Percentiles rank a stretch among this genome's conserved stretches.
These are phyloP conservation scores for Aspergillus indologenus DNA, from an alignment of 495 filamentous ascomycete genomes.

Conservation along the genomic window DNA sequence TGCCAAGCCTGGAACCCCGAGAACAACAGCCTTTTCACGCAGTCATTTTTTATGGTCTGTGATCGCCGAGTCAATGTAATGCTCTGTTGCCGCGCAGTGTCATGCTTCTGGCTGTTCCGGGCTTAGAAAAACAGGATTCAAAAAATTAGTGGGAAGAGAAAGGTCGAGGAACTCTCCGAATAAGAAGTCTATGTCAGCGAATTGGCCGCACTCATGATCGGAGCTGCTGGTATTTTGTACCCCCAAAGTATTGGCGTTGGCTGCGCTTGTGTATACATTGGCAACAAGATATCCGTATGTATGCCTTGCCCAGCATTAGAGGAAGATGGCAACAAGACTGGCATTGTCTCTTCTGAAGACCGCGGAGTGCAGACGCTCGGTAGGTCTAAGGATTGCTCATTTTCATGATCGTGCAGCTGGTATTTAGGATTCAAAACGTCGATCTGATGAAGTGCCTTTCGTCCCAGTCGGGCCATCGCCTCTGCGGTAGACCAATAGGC, in stretches of 20 bases:
- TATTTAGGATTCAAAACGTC: slow-evolving; percentile 12
- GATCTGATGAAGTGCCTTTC: slow-evolving; percentile 37
- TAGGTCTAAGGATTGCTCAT: neutral
- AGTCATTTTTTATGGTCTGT: too few species aligned
- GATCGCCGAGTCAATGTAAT: neutral
- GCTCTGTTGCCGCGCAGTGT: neutral
- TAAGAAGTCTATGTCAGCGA: slow-evolving; percentile 40
- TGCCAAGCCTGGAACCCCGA: neutral
- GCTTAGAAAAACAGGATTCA: slow-evolving; percentile 39
- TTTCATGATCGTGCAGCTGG: neutral
- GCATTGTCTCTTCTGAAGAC: neutral
- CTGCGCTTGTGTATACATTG: neutral
- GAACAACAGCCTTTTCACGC: neutral
- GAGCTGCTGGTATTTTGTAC: slow-evolving; percentile 13
- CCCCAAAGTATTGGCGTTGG: neutral
- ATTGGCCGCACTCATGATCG: slow-evolving; percentile 14
- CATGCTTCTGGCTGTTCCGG: slow-evolving; percentile 10
- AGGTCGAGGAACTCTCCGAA: slow-evolving; percentile 43
- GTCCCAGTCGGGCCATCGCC: slow-evolving; percentile 55
- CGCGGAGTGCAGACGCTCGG: too few species aligned
- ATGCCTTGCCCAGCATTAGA: neutral
- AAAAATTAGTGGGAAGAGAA: slow-evolving; percentile 41
- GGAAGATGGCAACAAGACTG: neutral
- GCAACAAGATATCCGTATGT: neutral
- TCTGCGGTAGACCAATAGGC: slow-evolving; percentile 61